phyloP scores from a whole-genome alignment of 305 asterid species.

The Andrographis paniculata region DNA sequence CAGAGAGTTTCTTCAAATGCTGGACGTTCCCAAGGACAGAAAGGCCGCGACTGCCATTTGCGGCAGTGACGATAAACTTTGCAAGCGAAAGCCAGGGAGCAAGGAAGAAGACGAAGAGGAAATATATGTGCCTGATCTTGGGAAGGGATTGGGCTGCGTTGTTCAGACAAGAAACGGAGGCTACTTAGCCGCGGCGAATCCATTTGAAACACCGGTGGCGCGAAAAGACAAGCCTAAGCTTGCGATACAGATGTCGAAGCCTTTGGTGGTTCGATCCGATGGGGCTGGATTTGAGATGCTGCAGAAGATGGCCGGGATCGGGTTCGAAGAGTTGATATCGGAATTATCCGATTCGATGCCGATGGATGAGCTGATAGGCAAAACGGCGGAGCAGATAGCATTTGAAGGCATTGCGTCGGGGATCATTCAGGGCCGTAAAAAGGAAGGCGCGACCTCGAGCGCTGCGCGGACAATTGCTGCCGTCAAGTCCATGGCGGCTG shows the following conservation, averaged over 20 bases:
- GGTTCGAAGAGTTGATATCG: slow-evolving; percentile 53
- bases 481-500: slow-evolving; percentile 61
- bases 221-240: slow-evolving; percentile 61
- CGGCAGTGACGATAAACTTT: slow-evolving; percentile 66
- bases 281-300: slow-evolving; percentile 57
- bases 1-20: slow-evolving; percentile 75
- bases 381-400: slow-evolving; percentile 87
- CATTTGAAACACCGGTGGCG: slow-evolving; percentile 34
- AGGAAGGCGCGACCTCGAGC: slow-evolving; percentile 75
- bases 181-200: slow-evolving; percentile 70
- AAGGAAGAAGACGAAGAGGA: slow-evolving; percentile 30
- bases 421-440: slow-evolving; percentile 67
- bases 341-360: slow-evolving; percentile 55
- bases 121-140: slow-evolving; percentile 61
- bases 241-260: slow-evolving; percentile 78
- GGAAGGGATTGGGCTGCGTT: slow-evolving; percentile 79
- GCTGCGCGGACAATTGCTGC: slow-evolving; percentile 67
- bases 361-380: slow-evolving; percentile 71
- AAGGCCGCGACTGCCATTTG: slow-evolving; percentile 17
- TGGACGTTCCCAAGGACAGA: slow-evolving; percentile 34
- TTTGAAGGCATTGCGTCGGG: slow-evolving; percentile 91
- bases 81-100: slow-evolving; percentile 21
- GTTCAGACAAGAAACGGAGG: slow-evolving; percentile 93
- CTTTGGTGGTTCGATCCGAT: slow-evolving; percentile 39
- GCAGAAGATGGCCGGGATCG: slow-evolving; percentile 61